A percentile compares a stretch with the other conserved stretches of the same genome.
Evolutionary conservation across 169 alveolate species (phyloP).

Genomic region (Hepatocystis sp.): DNA sequence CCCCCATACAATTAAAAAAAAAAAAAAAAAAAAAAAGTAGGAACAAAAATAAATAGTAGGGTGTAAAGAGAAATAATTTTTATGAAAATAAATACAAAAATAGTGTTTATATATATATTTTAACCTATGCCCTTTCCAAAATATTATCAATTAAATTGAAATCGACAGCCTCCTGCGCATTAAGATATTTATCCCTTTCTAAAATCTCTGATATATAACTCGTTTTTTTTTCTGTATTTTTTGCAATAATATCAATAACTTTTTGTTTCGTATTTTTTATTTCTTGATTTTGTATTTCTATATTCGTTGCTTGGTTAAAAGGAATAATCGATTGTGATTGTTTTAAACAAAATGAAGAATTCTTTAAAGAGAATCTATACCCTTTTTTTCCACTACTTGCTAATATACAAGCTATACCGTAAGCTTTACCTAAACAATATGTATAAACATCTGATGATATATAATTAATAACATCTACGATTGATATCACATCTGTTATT

Average conservation of each 20-base stretch:
- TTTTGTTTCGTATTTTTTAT: slow-evolving; percentile 80
- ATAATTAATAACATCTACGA: slow-evolving; percentile 82
- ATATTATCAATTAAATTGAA: slow-evolving; percentile 51
- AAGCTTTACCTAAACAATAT: slow-evolving; percentile 77
- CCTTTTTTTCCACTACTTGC: slow-evolving; percentile 83
- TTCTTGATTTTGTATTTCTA: slow-evolving; percentile 80
- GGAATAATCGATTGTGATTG: slow-evolving; percentile 79
- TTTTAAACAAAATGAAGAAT: slow-evolving; percentile 78
- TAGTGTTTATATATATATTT: too few relatives aligned
- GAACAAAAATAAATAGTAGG: too few relatives aligned
- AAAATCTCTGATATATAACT: slow-evolving; percentile 15
- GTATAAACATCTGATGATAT: slow-evolving; percentile 40
- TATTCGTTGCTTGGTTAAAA: slow-evolving; percentile 82
- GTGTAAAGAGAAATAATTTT: too few relatives aligned
- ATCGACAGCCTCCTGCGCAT: slow-evolving; percentile 48
- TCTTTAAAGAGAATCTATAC: slow-evolving; percentile 81
- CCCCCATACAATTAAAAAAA: too few relatives aligned
- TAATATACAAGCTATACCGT: slow-evolving; percentile 82
- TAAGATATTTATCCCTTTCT: slow-evolving; percentile 58
- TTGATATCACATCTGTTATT: slow-evolving; percentile 80
- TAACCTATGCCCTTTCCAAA: slow-evolving; percentile 39
- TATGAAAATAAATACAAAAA: too few relatives aligned
- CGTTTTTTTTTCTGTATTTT: slow-evolving; percentile 75
- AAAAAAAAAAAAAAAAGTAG: too few relatives aligned
- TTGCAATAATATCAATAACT: slow-evolving; percentile 74